Conservation (phyloP, 2,329 filamentous ascomycete species). For the Colletotrichum camelliae region DNA sequence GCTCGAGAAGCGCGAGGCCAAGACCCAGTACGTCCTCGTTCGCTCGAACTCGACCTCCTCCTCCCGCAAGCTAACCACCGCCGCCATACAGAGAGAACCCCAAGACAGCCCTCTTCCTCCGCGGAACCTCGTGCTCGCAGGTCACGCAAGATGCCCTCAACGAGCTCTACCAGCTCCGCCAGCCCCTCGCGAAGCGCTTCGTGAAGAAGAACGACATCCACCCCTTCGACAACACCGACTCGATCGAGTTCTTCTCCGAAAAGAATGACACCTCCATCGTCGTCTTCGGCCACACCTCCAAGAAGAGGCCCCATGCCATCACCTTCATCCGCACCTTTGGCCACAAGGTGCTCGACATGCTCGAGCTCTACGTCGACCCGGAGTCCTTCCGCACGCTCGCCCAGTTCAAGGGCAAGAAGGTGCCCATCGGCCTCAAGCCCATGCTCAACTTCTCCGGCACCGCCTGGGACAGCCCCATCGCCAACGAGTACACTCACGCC, state of each 20-base stretch:
- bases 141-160: constrained; percentile 82
- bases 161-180: constrained; percentile 84
- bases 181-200: constrained; percentile 87
- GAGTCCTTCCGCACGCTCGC: constrained; percentile 71
- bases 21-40: constrained; percentile 56
- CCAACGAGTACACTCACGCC: constrained; percentile 81
- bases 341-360: constrained; percentile 91
- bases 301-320: constrained; percentile 93
- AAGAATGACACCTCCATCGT: constrained; percentile 94
- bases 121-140: constrained; percentile 84
- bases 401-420: constrained; percentile 79
- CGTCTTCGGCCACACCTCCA: constrained; percentile 83
- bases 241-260: constrained; percentile 91
- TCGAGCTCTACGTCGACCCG: constrained; percentile 84
- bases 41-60: background rate
- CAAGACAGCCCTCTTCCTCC: constrained; percentile 88
- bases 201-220: constrained; percentile 96
- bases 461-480: constrained; percentile 81
- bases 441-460: constrained; percentile 91
- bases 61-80: background rate
- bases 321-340: constrained; percentile 84
- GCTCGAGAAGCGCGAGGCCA: constrained; percentile 91
- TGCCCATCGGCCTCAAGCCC: constrained; percentile 83
- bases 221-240: constrained; percentile 89
- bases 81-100: constrained; percentile 69